Base-by-base conservation (phyloP, 2,329 filamentous ascomycete species). In the Aspergillus sp. region DNA sequence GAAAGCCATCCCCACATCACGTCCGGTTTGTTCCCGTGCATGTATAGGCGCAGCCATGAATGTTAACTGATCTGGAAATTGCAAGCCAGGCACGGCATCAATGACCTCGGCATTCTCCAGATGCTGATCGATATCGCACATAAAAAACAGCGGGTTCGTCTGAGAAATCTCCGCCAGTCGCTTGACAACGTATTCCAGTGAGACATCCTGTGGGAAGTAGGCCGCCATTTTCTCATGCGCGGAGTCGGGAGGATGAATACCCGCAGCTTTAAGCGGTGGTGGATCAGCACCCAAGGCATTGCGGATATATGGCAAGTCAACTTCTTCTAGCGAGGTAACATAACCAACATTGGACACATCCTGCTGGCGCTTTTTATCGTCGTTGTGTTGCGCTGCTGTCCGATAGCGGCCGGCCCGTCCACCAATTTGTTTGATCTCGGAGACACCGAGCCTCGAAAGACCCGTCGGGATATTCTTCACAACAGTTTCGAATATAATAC, bases 381-480 rank as follows among this genome's bases (percentile, higher is more conserved):
- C 60, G 35, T 65, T 58, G 27, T 82, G 80, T 68, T 89, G 82
- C 27, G 82, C 79, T 2, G 90, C 90, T 27, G 89, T 88, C 56
- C 88, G 87, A 74, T 88, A 99, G 46, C 95, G 88, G 27, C 95
- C 95, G 12, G 95, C 95, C 64, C 95, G 87, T 17, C 95, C 95
- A 50, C 87, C 95, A 68, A 99, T 99, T 71, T 99, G 95, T 74
- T 96, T 97, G 67, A 97, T 82, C 64, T 97, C 90, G 0, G 92
- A 88, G 3, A 89, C 80, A 0, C 82, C 78, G 23, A 99, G 80
- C 4, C 80, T 75, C 15, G 85, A 79, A 31, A 82, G 80, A 5
- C 78, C 75, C 1, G 64, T 69, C 1, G 89, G 89, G 61, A 92
- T 84, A 63, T 83, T 88, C 72, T 97, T 99, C 59, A 81, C 77